Base-by-base conservation (phyloP, 805 yeast genomes). In the Lachancea cidri region DNA sequence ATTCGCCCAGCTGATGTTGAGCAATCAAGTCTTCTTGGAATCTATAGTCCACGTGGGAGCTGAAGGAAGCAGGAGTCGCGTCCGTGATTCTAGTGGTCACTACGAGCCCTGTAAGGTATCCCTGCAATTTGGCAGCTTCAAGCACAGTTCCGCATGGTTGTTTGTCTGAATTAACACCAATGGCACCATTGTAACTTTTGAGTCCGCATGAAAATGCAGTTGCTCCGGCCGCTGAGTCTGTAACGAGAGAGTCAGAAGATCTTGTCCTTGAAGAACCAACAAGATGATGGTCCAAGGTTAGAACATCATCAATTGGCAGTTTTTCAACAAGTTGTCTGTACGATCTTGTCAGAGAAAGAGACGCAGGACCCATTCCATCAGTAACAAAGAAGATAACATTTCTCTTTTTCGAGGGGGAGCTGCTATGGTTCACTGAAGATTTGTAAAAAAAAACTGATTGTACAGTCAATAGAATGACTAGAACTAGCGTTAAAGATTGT, bases 181-280 rank as follows among this genome's bases (percentile, higher is more conserved):
- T 84, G 9, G 95, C 96, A 13, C 94, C 93, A 60, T 89, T 89
- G 65, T 86, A 87, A 4, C 88, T 68, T 67, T 89, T 89, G 53
- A 79, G 56, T 4, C 80, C 91, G 62, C 96, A 86, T 0, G 95
- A 72, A 55, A 88, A 89, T 1, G 95, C 96, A 11, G 96, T 87
- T 13, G 96, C 98, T 13, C 96, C 97, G 2, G 98, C 98, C 8
- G 98, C 98, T 20, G 95, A 85, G 60, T 89, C 98, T 0, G 98
- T 89, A 45, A 89, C 77, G 53, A 85, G 68, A 1, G 95, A 83
- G 48, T 72, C 69, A 18, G 78, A 76, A 14, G 95, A 84, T 46
- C 88, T 72, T 0, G 98, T 89, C 51, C 97, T 74, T 6, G 94
- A 83, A 17, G 84, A 73, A 19, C 98, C 98, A 39, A 88, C 74